Evolutionary conservation across 176 grass and related monocot genomes (phyloP).

Genomic region (Oryza punctata): DNA sequence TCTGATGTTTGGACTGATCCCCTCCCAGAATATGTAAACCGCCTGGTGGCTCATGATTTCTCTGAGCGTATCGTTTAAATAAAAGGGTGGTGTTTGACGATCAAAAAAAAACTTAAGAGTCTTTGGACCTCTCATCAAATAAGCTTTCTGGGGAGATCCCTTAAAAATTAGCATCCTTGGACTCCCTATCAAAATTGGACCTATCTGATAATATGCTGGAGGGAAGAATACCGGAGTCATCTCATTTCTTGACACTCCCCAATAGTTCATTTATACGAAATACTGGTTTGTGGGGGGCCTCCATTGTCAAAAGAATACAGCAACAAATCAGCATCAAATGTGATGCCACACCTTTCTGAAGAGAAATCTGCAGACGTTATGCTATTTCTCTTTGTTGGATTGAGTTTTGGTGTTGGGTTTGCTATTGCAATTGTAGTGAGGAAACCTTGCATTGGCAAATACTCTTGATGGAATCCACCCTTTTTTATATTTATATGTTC

Average conservation of each 20-base stretch:
- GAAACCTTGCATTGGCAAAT: not conserved
- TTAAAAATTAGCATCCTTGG: slow-evolving; percentile 16
- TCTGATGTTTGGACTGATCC: too few relatives aligned
- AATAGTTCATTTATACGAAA: slow-evolving; percentile 21
- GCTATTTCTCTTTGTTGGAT: slow-evolving; percentile 4
- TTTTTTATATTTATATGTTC: not conserved
- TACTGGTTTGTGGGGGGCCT: slow-evolving; percentile 3
- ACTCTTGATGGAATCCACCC: not conserved
- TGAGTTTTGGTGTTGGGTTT: slow-evolving; percentile 32
- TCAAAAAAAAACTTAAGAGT: too few relatives aligned
- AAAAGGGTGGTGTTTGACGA: too few relatives aligned
- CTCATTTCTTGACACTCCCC: slow-evolving; percentile 11
- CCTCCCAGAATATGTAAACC: too few relatives aligned
- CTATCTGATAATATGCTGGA: slow-evolving; percentile 42
- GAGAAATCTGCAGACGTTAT: not conserved
- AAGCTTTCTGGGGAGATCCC: slow-evolving; percentile 46
- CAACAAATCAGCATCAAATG: not conserved
- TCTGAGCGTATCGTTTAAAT: too few relatives aligned
- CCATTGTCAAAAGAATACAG: slow-evolving; percentile 3
- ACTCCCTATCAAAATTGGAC: slow-evolving; percentile 39
- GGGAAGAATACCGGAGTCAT: slow-evolving; percentile 30
- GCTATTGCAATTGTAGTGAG: not conserved
- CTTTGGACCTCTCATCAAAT: slow-evolving; percentile 47
- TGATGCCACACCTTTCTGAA: not conserved
- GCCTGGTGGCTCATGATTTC: too few relatives aligned